A percentile compares a stretch with the other conserved stretches of the same genome.
Evolutionary conservation across 2,329 filamentous ascomycete genomes (phyloP).

Genomic region (Aotearoamyces nothofagi): DNA sequence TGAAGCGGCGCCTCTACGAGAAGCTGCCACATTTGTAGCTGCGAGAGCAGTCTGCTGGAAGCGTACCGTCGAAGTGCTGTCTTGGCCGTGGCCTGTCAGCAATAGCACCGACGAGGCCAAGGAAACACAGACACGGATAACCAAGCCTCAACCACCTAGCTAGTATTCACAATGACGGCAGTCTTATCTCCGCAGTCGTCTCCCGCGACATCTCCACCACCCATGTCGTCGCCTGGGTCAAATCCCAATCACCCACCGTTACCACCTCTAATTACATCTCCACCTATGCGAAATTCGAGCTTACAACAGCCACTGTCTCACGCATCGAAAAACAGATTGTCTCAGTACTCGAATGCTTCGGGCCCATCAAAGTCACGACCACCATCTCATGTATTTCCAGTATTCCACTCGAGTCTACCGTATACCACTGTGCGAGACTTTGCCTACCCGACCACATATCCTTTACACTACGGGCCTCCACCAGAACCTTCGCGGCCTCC

Average conservation of each 20-base stretch:
- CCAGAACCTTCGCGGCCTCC: slow-evolving; percentile 54
- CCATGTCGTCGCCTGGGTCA: slow-evolving; percentile 25
- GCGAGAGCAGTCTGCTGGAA: too few relatives aligned
- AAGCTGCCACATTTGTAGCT: too few relatives aligned
- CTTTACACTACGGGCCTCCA: slow-evolving; percentile 87
- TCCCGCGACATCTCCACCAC: slow-evolving; percentile 35
- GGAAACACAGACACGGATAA: too few relatives aligned
- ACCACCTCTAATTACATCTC: slow-evolving; percentile 41
- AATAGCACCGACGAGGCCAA: too few relatives aligned
- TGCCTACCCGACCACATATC: slow-evolving; percentile 71
- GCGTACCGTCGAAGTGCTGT: too few relatives aligned
- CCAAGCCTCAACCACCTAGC: too few relatives aligned
- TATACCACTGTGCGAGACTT: slow-evolving; percentile 95
- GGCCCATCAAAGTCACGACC: slow-evolving; percentile 57
- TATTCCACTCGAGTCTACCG: slow-evolving; percentile 70
- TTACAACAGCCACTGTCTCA: slow-evolving; percentile 57
- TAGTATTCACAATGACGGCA: too few relatives aligned
- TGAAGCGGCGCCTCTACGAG: too few relatives aligned
- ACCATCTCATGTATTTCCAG: slow-evolving; percentile 64
- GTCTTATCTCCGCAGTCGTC: slow-evolving; percentile 41
- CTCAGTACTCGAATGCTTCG: slow-evolving; percentile 66
- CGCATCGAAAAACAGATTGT: slow-evolving; percentile 67
- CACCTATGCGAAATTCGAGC: slow-evolving; percentile 37
- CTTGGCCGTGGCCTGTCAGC: too few relatives aligned
- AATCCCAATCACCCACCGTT: slow-evolving; percentile 38